These are phyloP conservation scores for Dactylellina cionopaga DNA, from an alignment of 2,329 filamentous ascomycete species.

Conservation along the genomic window DNA sequence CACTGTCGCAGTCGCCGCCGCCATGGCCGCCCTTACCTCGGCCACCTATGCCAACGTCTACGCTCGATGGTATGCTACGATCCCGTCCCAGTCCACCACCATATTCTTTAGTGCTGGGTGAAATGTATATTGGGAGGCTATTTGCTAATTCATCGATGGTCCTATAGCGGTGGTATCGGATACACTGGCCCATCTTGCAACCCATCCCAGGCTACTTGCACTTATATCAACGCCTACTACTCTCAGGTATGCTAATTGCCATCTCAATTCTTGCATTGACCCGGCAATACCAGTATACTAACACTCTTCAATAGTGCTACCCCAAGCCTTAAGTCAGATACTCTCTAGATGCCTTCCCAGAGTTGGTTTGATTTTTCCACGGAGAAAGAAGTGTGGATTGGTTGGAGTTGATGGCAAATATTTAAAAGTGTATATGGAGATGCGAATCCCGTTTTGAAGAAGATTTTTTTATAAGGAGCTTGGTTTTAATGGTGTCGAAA, in stretches of 20 bases:
- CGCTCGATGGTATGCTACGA: conserved; percentile 28
- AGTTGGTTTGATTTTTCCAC: not conserved
- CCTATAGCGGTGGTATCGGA: conserved; percentile 21
- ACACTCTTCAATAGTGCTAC: conserved; percentile 24
- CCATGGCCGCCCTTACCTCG: conserved; percentile 7
- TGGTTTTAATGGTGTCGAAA: too few species aligned
- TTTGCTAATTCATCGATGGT: not conserved
- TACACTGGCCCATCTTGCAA: conserved; percentile 3
- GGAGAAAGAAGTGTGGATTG: not conserved
- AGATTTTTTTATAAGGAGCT: too few species aligned
- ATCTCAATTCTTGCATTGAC: not conserved
- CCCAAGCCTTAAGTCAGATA: conserved; percentile 9
- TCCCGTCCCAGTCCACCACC: too few species aligned
- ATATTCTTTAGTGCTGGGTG: too few species aligned
- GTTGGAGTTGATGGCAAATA: not conserved
- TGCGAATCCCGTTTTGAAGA: too few species aligned
- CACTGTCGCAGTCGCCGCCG: not conserved
- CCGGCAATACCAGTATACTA: not conserved
- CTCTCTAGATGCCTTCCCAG: not conserved
- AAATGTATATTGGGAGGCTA: too few species aligned
- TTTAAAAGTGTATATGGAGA: not conserved
- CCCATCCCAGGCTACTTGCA: conserved; percentile 14
- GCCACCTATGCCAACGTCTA: conserved; percentile 21
- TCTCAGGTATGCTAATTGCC: conserved; percentile 25
- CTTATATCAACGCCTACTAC: conserved; percentile 37